Evolutionary conservation across 2,329 filamentous ascomycete genomes (phyloP).

Genomic region (Arthrobotrys musiformis): DNA sequence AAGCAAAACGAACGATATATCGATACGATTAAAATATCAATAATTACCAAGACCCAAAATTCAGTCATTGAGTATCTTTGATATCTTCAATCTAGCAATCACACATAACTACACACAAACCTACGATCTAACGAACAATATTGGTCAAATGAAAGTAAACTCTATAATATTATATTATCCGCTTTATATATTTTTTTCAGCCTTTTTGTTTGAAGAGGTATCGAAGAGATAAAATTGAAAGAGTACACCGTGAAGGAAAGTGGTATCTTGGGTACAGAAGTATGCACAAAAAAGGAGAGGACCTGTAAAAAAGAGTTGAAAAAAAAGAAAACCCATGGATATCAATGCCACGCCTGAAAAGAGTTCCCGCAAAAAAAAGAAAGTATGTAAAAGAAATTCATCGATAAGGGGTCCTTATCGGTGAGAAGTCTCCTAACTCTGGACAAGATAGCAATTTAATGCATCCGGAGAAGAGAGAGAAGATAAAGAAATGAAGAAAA

Average conservation of each 20-base stretch:
- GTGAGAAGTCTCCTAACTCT: not conserved
- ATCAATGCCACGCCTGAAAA: slow-evolving; percentile 41
- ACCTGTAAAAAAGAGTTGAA: slow-evolving; percentile 6
- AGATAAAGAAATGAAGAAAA: not conserved
- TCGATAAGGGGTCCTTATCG: not conserved
- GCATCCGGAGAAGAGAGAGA: not conserved
- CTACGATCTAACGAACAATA: no score
- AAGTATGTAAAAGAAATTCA: slow-evolving; percentile 12
- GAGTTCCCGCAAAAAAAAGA: slow-evolving; percentile 2
- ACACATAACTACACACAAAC: no score
- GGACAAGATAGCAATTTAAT: slow-evolving; percentile 1
- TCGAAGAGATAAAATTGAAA: slow-evolving; percentile 9
- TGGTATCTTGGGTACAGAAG: slow-evolving; percentile 41
- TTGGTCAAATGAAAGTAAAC: no score
- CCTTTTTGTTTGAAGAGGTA: no score
- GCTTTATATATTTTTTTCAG: no score
- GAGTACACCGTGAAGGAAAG: slow-evolving; percentile 20
- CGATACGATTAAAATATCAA: no score
- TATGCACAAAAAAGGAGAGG: slow-evolving; percentile 37
- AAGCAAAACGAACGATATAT: not conserved
- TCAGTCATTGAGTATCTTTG: not conserved
- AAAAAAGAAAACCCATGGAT: slow-evolving; percentile 12
- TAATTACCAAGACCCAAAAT: not conserved
- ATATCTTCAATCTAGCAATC: no score
- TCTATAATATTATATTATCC: no score